These are phyloP conservation scores for Vigna trinervia DNA, from an alignment of 306 rosid genomes.

Conservation along the genomic window DNA sequence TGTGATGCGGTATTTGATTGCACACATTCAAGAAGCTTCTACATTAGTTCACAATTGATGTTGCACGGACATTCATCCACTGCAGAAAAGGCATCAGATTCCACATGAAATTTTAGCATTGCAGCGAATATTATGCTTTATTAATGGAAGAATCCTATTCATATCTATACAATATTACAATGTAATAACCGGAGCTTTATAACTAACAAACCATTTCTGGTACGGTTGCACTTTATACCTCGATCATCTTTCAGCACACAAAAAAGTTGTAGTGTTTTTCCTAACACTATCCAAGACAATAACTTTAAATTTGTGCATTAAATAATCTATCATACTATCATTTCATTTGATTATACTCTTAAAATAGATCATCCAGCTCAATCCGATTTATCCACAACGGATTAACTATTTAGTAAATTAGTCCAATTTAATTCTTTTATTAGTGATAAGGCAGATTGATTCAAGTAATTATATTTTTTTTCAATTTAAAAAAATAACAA, in stretches of 20 bases:
- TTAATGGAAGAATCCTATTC: constrained; percentile 60
- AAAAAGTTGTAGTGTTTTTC: not conserved
- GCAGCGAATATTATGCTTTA: constrained; percentile 47
- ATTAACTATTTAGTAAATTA: too few relatives aligned
- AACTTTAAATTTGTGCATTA: not conserved
- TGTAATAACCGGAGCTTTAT: constrained; percentile 41
- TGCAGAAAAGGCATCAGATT: constrained; percentile 56
- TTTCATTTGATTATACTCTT: too few relatives aligned
- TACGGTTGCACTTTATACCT: constrained; percentile 15
- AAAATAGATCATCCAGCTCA: too few relatives aligned
- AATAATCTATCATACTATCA: not conserved
- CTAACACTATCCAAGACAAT: not conserved
- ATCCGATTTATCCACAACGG: too few relatives aligned
- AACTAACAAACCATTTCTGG: constrained; percentile 40
- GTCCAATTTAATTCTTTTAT: too few relatives aligned
- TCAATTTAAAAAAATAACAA: too few relatives aligned
- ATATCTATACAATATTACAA: constrained; percentile 28
- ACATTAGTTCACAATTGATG: not conserved
- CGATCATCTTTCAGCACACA: not conserved
- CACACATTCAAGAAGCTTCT: not conserved
- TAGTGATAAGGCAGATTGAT: too few relatives aligned
- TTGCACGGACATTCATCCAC: constrained; percentile 27
- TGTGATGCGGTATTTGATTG: not conserved
- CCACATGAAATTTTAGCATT: constrained; percentile 38
- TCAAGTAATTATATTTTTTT: too few relatives aligned